Evolutionary conservation across 2,329 filamentous ascomycete genomes (phyloP), one percentile per base, ranked within the genome.

Genomic region (Metarhizium guizhouense): DNA sequence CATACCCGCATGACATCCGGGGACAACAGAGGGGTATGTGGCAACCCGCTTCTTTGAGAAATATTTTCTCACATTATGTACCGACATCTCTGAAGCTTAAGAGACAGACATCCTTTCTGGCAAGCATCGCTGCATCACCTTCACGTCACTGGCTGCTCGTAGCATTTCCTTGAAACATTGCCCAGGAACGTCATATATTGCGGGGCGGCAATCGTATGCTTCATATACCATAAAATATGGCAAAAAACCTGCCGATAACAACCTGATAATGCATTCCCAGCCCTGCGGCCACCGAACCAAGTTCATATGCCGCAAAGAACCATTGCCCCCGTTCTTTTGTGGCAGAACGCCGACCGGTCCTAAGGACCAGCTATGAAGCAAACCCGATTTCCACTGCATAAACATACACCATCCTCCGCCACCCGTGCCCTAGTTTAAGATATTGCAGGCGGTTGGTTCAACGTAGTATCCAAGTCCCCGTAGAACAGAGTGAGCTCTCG

Each of bases 401-500:
- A 49, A 47, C 29, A 52, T 56, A 30, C 13, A 29, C 13, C 54
- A 45, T 49, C 1, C 16, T 20, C 49, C 52, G 3, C 50, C 47
- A 34, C 30, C 29, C 13, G 13, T 38, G n/a, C 29, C 53, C 54
- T 47, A 47, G 43, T 48, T 62, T 61, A 70, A 52, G 66, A 61
- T 48, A 64, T 59, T 29, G 66, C 61, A 34, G 68, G 64, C 45
- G 64, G 61, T 58, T 72, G 68, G 52, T 62, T 67, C 54, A 72
- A 58, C 8, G 70, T 71, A 57, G 78, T 79, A 67, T 85, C 82
- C 57, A 86, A 69, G 57, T 86, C 83, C 47, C 76, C 76, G 57
- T 86, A 86, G 61, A 82, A 76, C 49, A 86, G 68, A 7, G 79
- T 80, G 57, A 86, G 75, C 62, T 85, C 82, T 54, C 81, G 74